Percentiles rank a stretch among this genome's conserved stretches.
Evolutionary conservation across 2,329 filamentous ascomycete genomes (phyloP).

Genomic region (Claviceps lovelessii): DNA sequence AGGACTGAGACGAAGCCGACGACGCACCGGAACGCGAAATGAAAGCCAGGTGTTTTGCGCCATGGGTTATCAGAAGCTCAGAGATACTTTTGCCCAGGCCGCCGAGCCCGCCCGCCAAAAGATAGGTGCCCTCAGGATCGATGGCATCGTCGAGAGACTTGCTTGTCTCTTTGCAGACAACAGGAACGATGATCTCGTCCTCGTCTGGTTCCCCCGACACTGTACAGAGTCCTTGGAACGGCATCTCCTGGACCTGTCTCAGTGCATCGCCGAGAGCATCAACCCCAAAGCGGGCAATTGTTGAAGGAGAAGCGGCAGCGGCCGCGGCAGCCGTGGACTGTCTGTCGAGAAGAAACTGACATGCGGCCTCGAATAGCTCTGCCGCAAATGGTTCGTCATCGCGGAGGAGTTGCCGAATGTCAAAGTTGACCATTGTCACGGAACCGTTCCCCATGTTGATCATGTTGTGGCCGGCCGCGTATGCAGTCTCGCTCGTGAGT

Average conservation of each 20-base stretch:
- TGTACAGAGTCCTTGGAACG: slow-evolving; percentile 13
- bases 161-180: slow-evolving; percentile 9
- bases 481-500: slow-evolving; percentile 13
- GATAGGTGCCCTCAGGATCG: slow-evolving; percentile 30
- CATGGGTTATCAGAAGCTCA: slow-evolving; percentile 32
- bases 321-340: neutral
- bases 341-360: slow-evolving; percentile 2
- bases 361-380: slow-evolving; percentile 13
- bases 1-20: slow-evolving; percentile 13
- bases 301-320: neutral
- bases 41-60: slow-evolving; percentile 37
- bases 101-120: slow-evolving; percentile 42
- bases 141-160: slow-evolving; percentile 18
- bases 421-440: slow-evolving; percentile 19
- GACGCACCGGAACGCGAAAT: slow-evolving; percentile 34
- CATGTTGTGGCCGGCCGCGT: slow-evolving; percentile 4
- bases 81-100: slow-evolving; percentile 42
- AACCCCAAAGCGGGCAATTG: slow-evolving; percentile 8
- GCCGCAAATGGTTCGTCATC: slow-evolving; percentile 19
- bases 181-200: slow-evolving; percentile 9
- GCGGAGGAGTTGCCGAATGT: slow-evolving; percentile 18
- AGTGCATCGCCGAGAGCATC: slow-evolving; percentile 15
- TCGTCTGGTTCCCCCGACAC: slow-evolving; percentile 7
- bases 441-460: slow-evolving; percentile 3
- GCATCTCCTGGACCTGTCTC: slow-evolving; percentile 11